Base-by-base conservation (phyloP, 495 filamentous ascomycete species). In the Penicillium lagena region DNA sequence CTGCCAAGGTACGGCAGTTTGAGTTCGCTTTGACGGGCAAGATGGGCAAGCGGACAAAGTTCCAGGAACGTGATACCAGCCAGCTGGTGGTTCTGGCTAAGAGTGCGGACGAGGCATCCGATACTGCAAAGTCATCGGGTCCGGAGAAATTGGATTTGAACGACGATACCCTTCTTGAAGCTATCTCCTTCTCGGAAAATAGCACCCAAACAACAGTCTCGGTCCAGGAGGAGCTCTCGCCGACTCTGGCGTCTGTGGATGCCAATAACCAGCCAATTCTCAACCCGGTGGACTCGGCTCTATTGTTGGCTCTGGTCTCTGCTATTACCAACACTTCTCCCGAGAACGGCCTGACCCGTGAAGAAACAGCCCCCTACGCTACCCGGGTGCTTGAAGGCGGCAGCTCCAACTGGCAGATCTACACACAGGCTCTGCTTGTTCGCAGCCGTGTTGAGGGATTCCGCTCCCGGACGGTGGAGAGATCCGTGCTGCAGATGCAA, bases 371-470 rank as follows among this genome's bases (percentile, higher is more conserved):
- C 12, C 93, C 93, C 0, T 97, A 89, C 60, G 94, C 90, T 6
- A 83, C 82, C 14, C 80, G 93, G 12, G 94, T 97, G 1, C 76
- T 99, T 13, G 76, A 85, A 12, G 89, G 93, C 42, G 88, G 90
- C 38, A 85, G 86, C 50, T 89, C 89, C 2, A 97, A 97, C 63
- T 99, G 93, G 93, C 94, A 97, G 63, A 83, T 96, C 14, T 97
- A 99, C 59, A 96, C 93, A 0, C 88, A 96, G 56, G 93, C 87
- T 1, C 67, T 99, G 6, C 70, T 97, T 2, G 82, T 96, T 6
- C 79, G 93, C 35, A 91, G 87, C 56, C 75, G 93, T 4, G 88
- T 96, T 46, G 93, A 99, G 63, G 80, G 87, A 0, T 87, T 90
- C 59, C 78, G 76, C 45, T 86, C 89, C 29, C 75, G 93, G 36